phyloP scores from a whole-genome alignment of 2,329 filamentous ascomycete genomes.

The Ustilaginoidea virens region DNA sequence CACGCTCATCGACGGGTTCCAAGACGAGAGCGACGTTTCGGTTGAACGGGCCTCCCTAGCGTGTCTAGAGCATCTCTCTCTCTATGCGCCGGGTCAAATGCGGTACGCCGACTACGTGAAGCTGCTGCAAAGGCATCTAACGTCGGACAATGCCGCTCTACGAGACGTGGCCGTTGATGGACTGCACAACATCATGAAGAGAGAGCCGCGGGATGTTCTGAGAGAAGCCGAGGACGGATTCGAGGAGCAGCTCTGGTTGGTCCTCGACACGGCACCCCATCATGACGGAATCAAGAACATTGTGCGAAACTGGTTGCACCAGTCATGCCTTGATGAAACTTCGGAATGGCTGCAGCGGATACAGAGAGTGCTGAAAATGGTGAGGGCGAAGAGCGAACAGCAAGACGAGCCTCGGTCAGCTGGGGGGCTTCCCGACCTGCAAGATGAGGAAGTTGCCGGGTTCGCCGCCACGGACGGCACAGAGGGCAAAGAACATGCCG shows the following conservation, averaged over 20 bases:
- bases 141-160: constrained; percentile 52
- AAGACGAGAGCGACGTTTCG: constrained; percentile 53
- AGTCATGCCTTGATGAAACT: constrained; percentile 70
- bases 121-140: constrained; percentile 62
- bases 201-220: constrained; percentile 72
- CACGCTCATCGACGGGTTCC: constrained; percentile 70
- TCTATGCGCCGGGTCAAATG: constrained; percentile 82
- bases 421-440: constrained; percentile 55
- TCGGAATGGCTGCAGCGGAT: constrained; percentile 77
- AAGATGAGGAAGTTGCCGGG: constrained; percentile 92
- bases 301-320: constrained; percentile 82
- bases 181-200: constrained; percentile 88
- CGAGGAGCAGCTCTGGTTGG: constrained; percentile 84
- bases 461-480: constrained; percentile 57
- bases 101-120: constrained; percentile 74
- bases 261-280: constrained; percentile 60
- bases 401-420: constrained; percentile 26
- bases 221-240: constrained; percentile 59
- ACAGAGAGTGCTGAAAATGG: constrained; percentile 81
- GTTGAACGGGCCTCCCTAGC: constrained; percentile 64
- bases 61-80: constrained; percentile 78
- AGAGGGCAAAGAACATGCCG: constrained; percentile 32
- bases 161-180: constrained; percentile 74
- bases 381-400: constrained; percentile 49
- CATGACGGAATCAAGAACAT: constrained; percentile 76